Evolutionary conservation across 2,329 filamentous ascomycete species (phyloP).

Genomic region (Pseudodiploospora longispora): DNA sequence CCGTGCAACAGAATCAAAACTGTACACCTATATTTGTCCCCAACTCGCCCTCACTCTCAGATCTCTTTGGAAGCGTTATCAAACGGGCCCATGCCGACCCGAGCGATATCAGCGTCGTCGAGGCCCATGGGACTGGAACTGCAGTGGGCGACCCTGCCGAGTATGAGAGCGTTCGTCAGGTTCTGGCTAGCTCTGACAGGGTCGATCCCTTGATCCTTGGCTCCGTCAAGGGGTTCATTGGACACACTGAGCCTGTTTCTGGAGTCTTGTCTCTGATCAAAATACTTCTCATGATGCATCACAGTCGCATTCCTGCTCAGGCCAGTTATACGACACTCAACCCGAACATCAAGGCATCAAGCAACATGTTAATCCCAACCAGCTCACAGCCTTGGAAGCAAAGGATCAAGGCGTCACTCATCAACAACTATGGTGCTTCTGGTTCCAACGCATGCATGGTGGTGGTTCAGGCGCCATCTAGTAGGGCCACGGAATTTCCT

Average conservation of each 20-base stretch:
- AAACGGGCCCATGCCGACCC: conserved; percentile 17
- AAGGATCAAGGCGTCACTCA: conserved; percentile 13
- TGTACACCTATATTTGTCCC: conserved; percentile 35
- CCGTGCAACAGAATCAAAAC: conserved; percentile 34
- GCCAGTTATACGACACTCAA: conserved; percentile 23
- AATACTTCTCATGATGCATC: conserved; percentile 33
- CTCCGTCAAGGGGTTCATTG: conserved; percentile 19
- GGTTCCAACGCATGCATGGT: conserved; percentile 18
- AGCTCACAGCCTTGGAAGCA: conserved; percentile 16
- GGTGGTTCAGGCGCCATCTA: conserved; percentile 11
- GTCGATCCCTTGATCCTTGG: conserved; percentile 10
- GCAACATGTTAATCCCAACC: conserved; percentile 13
- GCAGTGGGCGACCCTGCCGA: conserved; percentile 44
- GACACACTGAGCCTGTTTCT: conserved; percentile 21
- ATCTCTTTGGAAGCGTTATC: conserved; percentile 21
- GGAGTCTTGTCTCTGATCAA: conserved; percentile 42
- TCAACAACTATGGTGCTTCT: conserved; percentile 30
- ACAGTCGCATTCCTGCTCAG: conserved; percentile 22
- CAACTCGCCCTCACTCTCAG: conserved; percentile 10
- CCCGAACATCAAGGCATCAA: conserved; percentile 8
- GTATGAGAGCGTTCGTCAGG: conserved; percentile 11
- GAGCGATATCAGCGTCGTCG: conserved; percentile 18
- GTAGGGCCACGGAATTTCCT: background rate
- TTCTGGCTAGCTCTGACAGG: conserved; percentile 9
- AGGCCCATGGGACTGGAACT: conserved; percentile 47